Base-by-base conservation (phyloP, 352 stramenopile species). In the Phytophthora podocarpi region DNA sequence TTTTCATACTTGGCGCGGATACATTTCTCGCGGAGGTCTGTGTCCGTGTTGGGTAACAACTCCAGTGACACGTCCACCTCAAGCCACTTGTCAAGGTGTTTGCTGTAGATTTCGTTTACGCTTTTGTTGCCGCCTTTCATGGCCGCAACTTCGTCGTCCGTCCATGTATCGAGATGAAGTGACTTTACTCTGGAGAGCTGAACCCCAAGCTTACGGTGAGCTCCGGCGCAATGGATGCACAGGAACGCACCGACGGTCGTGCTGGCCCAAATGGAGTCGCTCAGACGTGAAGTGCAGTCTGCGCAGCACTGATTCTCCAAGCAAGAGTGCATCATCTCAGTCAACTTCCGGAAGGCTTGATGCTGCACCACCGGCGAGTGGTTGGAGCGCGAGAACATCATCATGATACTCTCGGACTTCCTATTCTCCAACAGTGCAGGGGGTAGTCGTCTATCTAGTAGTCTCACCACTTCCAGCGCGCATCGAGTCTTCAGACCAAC, bases 221-320 rank as follows among this genome's bases (percentile, higher is more conserved):
- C 90, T 12, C 95, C 96, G 35, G 90, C 94, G 60, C 97, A 99
- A 66, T 98, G 77, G 70, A 98, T 98, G 59, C 97, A 99, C 28
- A 99, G 64, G 46, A 99, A 87, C 5, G 97, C 85, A 4, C 97
- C 95, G 18, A 98, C 67, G 24, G 97, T 98, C 18, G 97, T 85
- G 42, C 87, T 97, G 30, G 91, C 94, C 97, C 96, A 98, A 56
- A 98, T 90, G 13, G 95, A 90, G 49, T 92, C 82, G 36, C 61
- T 82, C n/a, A 90, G 67, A 11, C 77, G 68, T 11, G 68, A 69
- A 13, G 65, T 69, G 66, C 88, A 97, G 70, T 97, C 89, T 6
- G 85, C 89, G 47, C 89, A 97, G 53, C 65, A 61, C 40, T 91
- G 72, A 47, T 95, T 93, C 55, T 91, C 80, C 0, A 65, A 39